phyloP scores from a whole-genome alignment of 1,139 yeast species.

The Saccharomyces hybrid region DNA sequence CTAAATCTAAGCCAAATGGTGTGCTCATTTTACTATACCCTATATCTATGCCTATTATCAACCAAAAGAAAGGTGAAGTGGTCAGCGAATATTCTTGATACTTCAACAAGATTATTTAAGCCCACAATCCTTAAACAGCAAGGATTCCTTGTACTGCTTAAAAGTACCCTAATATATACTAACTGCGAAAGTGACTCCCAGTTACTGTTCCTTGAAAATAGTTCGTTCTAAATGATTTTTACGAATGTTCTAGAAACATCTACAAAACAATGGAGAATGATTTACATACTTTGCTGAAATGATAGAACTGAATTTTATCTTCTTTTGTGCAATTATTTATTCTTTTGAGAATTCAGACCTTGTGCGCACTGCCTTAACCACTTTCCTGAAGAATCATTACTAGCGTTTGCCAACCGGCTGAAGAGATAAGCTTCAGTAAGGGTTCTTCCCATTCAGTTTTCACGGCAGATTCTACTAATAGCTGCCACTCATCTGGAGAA shows the following conservation, averaged over 20 bases:
- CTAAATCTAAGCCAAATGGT: no score
- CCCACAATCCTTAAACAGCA: not conserved
- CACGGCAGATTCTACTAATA: slow-evolving; percentile 39
- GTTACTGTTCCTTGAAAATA: not conserved
- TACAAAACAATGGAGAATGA: slow-evolving; percentile 4
- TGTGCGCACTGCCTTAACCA: slow-evolving; percentile 6
- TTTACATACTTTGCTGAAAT: not conserved
- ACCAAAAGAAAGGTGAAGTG: not conserved
- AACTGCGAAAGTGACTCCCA: not conserved
- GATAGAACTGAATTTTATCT: not conserved
- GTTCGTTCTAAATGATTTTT: not conserved
- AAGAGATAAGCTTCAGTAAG: slow-evolving; percentile 41
- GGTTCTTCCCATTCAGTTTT: slow-evolving; percentile 42
- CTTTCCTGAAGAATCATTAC: slow-evolving; percentile 30
- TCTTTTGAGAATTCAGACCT: not conserved
- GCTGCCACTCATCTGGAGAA: slow-evolving; percentile 42
- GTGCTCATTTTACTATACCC: not conserved
- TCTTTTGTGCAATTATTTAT: not conserved
- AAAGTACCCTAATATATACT: slow-evolving; percentile 1
- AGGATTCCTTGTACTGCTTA: not conserved
- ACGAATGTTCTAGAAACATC: slow-evolving; percentile 10
- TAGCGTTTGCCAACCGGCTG: slow-evolving; percentile 33
- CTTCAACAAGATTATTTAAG: not conserved
- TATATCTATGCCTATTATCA: not conserved
- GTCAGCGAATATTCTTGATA: not conserved